Evolutionary conservation across 306 rosid species (phyloP), one percentile per base, ranked within the genome.

Genomic region (Carpinus fangiana): DNA sequence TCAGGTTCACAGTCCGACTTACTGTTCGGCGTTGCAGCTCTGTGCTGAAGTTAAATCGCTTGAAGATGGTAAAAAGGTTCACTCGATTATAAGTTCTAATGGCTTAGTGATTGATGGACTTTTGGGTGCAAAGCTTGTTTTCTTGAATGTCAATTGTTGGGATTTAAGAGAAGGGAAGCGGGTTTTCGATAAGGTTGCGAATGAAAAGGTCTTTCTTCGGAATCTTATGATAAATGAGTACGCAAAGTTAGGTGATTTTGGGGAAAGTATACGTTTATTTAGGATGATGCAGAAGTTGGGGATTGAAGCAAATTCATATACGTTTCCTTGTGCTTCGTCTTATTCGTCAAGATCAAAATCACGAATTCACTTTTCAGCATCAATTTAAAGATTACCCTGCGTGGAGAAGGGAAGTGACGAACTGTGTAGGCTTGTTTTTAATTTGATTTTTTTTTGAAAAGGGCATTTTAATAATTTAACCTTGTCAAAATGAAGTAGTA

Each of bases 191-290:
- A 43, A 57, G 47, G 74, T 89, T 3, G 74, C 81, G 11, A 79
- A 76, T 80, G 87, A 84, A 10, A 84, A 87, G 78, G 90, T 89
- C 74, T 92, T 87, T 71, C 83, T 92, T 17, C 90, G 97, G 97
- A 90, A 90, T 77, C 72, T 93, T 38, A 66, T 91, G 89, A 90
- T 91, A 73, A 75, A 82, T 75, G 90, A 90, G 78, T 90, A 93
- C 56, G 84, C 91, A 21, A 90, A 87, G 87, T 67, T 56, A 57
- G 86, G 90, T 38, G 68, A 88, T 46, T 87, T 62, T 72, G 69
- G 80, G 76, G 93, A 91, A 81, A 78, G 91, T 72, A 38, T 87
- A 47, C 7, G 34, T 78, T 86, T 90, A 74, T 89, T 90, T 75
- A 56, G 54, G 81, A 82, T 80, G 82, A 91, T 93, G 98, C 88